These are phyloP conservation scores for Ceratocystis lukuohia DNA, from an alignment of 2,329 filamentous ascomycete genomes.

Conservation along the genomic window DNA sequence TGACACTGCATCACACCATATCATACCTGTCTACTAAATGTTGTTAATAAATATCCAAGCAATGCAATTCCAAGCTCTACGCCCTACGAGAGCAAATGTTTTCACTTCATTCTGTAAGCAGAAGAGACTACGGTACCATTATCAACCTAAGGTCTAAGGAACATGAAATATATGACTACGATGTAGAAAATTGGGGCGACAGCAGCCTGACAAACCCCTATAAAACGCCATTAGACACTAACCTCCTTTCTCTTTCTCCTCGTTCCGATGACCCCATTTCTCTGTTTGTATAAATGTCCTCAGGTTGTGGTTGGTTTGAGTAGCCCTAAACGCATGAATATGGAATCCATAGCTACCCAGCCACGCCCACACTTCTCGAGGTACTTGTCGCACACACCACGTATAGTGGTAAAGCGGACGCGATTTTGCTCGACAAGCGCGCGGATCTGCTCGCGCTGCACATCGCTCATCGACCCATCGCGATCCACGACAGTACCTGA, in stretches of 20 bases:
- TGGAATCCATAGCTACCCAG: constrained; percentile 84
- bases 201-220: too few species aligned
- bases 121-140: not conserved
- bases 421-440: constrained; percentile 74
- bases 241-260: constrained; percentile 31
- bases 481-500: constrained; percentile 19
- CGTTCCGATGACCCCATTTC: not conserved
- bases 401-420: constrained; percentile 60
- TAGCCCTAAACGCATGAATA: constrained; percentile 60
- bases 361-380: constrained; percentile 79
- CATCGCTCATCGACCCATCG: constrained; percentile 27
- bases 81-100: not conserved
- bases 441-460: constrained; percentile 51
- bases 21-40: too few species aligned
- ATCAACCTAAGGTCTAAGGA: too few species aligned
- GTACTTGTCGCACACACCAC: constrained; percentile 66
- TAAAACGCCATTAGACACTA: not conserved
- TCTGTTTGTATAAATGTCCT: not conserved
- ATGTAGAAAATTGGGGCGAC: too few species aligned
- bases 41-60: too few species aligned
- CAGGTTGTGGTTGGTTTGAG: constrained; percentile 7
- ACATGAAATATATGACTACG: too few species aligned
- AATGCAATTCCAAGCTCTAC: too few species aligned
- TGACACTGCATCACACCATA: too few species aligned
- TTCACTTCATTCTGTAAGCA: not conserved